A percentile compares a stretch with the other conserved stretches of the same genome.
Conservation (phyloP, 331 rosid species). For the Pyracantha coccinea region DNA sequence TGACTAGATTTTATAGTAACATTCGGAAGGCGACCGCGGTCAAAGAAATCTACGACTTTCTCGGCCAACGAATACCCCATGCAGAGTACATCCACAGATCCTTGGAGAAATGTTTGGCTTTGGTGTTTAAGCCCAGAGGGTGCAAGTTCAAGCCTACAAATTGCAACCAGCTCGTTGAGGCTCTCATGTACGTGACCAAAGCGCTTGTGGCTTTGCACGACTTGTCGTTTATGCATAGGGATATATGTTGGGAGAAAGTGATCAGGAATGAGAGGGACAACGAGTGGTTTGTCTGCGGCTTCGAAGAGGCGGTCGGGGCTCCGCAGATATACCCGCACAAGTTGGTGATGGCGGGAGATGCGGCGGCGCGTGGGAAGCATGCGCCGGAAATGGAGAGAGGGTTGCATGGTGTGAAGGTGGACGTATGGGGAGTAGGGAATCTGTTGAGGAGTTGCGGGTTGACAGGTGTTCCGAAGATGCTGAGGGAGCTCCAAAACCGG, state of each 20-base stretch:
- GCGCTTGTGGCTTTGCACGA: slow-evolving; percentile 84
- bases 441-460: slow-evolving; percentile 63
- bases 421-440: slow-evolving; percentile 89
- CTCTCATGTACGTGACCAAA: slow-evolving; percentile 70
- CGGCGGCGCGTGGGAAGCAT: slow-evolving; percentile 39
- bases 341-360: neutral
- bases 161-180: slow-evolving; percentile 57
- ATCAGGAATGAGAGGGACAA: slow-evolving; percentile 41
- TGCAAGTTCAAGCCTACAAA: slow-evolving; percentile 38
- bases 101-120: slow-evolving; percentile 30
- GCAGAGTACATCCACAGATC: slow-evolving; percentile 40
- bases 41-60: slow-evolving; percentile 72
- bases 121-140: slow-evolving; percentile 77
- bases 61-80: slow-evolving; percentile 74
- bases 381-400: slow-evolving; percentile 95
- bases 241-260: slow-evolving; percentile 78
- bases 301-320: slow-evolving; percentile 74
- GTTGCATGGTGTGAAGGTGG: slow-evolving; percentile 89
- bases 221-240: slow-evolving; percentile 88
- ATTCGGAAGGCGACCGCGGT: slow-evolving; percentile 53
- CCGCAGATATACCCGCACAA: slow-evolving; percentile 55
- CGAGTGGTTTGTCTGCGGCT: slow-evolving; percentile 83
- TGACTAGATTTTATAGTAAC: slow-evolving; percentile 38
- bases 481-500: slow-evolving; percentile 65
- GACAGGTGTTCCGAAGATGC: slow-evolving; percentile 60